phyloP scores from a whole-genome alignment of 2,329 filamentous ascomycete species.

The Diaporthe ilicicola region DNA sequence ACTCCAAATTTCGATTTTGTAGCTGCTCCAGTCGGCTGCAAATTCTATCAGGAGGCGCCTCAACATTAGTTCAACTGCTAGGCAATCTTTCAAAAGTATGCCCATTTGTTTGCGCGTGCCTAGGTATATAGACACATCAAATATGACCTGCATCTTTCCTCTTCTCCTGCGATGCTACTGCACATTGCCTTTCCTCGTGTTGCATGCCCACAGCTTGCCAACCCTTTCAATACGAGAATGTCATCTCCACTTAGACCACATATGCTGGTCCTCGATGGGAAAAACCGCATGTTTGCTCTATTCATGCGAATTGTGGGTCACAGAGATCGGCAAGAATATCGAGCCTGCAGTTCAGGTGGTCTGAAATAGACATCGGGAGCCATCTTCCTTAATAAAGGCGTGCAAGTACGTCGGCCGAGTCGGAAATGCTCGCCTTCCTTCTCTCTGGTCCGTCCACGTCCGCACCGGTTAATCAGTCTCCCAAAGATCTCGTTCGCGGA shows the following conservation, averaged over 20 bases:
- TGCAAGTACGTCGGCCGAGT: not conserved
- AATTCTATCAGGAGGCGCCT: not conserved
- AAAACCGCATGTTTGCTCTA: not conserved
- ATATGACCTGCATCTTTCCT: not conserved
- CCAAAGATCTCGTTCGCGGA: not conserved
- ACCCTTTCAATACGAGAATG: slow-evolving; percentile 11
- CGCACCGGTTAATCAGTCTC: not conserved
- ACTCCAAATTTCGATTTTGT: not conserved
- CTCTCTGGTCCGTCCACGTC: not conserved
- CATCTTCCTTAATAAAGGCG: not conserved
- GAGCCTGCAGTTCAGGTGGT: not conserved
- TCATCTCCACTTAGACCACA: slow-evolving; percentile 3
- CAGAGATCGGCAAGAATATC: slow-evolving; percentile 8
- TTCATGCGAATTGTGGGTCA: slow-evolving; percentile 2
- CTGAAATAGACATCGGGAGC: not conserved
- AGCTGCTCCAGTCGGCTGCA: not conserved
- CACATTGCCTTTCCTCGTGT: slow-evolving; percentile 3
- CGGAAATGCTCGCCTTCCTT: not conserved
- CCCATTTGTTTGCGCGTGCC: not conserved
- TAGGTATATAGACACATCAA: not conserved
- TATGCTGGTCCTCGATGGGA: not conserved
- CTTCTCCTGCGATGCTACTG: not conserved
- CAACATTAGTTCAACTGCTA: not conserved
- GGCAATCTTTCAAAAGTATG: not conserved
- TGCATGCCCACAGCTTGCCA: not conserved